Conservation (phyloP, 1,284 basidiomycete species). For the Cronartium quercuum region DNA sequence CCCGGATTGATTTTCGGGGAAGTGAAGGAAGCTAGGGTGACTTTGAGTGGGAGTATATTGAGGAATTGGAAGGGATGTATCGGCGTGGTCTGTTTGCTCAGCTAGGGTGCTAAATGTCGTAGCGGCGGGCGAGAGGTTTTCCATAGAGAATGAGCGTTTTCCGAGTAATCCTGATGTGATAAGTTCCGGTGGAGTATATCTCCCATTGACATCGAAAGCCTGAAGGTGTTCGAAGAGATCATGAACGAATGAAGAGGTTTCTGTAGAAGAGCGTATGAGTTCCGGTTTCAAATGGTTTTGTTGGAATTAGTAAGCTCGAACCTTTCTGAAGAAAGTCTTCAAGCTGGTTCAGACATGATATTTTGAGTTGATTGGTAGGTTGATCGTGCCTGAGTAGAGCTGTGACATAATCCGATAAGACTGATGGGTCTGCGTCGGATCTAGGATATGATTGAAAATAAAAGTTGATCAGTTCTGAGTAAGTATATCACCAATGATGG, state of each 20-base stretch:
- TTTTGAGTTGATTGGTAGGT: slow-evolving; percentile 8
- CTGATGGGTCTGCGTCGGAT: slow-evolving; percentile 23
- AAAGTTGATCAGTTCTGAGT: not conserved
- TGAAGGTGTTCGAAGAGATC: slow-evolving; percentile 34
- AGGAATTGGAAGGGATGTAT: slow-evolving; percentile 25
- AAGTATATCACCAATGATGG: not conserved
- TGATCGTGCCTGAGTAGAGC: slow-evolving; percentile 27
- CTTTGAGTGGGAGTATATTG: slow-evolving; percentile 38
- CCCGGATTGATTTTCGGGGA: slow-evolving; percentile 5
- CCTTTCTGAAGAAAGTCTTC: slow-evolving; percentile 31
- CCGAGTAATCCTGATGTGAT: slow-evolving; percentile 9
- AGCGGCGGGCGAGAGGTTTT: slow-evolving; percentile 1
- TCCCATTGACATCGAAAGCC: slow-evolving; percentile 18
- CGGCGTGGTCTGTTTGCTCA: not conserved
- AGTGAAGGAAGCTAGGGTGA: slow-evolving; percentile 36
- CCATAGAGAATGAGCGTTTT: slow-evolving; percentile 13
- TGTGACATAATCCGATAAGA: slow-evolving; percentile 31
- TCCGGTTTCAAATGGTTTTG: not conserved
- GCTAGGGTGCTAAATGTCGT: slow-evolving; percentile 5
- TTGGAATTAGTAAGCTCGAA: not conserved
- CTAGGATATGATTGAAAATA: not conserved
- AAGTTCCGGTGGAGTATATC: slow-evolving; percentile 13
- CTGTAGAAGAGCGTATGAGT: not conserved
- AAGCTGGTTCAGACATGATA: slow-evolving; percentile 18
- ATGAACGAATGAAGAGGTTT: slow-evolving; percentile 17